Evolutionary conservation across 1,284 basidiomycete species (phyloP).

Genomic region (Ganoderma sinense): DNA sequence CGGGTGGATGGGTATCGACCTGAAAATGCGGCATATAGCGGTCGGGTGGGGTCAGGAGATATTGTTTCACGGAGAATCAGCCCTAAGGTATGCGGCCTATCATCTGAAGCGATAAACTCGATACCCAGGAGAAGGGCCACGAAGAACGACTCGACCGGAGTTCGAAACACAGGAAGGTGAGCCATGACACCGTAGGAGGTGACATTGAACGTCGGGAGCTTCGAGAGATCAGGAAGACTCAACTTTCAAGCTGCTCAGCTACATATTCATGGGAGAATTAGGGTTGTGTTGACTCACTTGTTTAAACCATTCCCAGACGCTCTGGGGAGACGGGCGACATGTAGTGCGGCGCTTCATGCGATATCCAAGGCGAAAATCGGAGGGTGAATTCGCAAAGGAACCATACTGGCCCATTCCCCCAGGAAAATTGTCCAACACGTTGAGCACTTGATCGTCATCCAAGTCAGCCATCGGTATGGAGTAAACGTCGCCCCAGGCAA

Average conservation of each 20-base stretch:
- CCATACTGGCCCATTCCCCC: too few relatives aligned
- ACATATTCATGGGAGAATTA: too few relatives aligned
- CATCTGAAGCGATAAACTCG: background rate
- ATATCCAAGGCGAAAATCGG: background rate
- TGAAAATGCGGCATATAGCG: background rate
- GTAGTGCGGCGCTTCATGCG: background rate
- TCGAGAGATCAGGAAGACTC: background rate
- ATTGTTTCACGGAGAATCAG: background rate
- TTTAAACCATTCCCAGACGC: background rate
- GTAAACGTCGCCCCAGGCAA: background rate
- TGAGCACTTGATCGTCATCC: too few relatives aligned
- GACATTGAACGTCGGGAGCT: background rate
- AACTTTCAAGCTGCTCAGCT: background rate
- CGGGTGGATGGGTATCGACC: background rate
- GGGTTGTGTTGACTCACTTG: background rate
- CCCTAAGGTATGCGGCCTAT: background rate
- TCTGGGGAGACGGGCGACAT: background rate
- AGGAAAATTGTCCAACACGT: too few relatives aligned
- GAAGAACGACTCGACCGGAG: background rate
- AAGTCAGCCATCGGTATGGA: too few relatives aligned
- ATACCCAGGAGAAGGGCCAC: background rate
- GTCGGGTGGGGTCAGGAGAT: background rate
- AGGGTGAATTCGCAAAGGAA: background rate
- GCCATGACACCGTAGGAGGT: background rate
- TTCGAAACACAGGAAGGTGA: background rate